These are phyloP conservation scores for Fonsecaea multimorphosa DNA, from an alignment of 2,329 filamentous ascomycete species.

Conservation along the genomic window DNA sequence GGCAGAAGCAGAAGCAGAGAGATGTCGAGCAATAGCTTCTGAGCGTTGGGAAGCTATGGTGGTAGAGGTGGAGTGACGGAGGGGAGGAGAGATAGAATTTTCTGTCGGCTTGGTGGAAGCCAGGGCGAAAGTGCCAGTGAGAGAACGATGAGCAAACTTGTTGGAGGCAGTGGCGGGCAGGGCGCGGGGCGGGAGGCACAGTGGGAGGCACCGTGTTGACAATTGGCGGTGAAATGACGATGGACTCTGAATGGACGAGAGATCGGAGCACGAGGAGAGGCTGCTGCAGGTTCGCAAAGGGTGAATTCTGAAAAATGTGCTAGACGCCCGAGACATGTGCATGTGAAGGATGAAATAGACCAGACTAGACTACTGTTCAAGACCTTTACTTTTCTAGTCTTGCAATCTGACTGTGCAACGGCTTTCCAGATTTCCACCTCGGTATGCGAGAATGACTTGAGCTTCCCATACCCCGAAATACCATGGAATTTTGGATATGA, in stretches of 20 bases:
- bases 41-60: conserved; percentile 58
- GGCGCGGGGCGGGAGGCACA: conserved; percentile 15
- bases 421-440: conserved; percentile 20
- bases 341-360: conserved; percentile 14
- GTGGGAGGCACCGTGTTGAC: conserved; percentile 17
- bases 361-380: conserved; percentile 1
- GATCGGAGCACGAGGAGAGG: conserved; percentile 18
- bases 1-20: conserved; percentile 49
- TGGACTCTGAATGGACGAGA: conserved; percentile 24
- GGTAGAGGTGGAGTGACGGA: conserved; percentile 34
- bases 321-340: conserved; percentile 24
- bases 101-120: conserved; percentile 33
- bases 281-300: conserved; percentile 28
- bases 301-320: conserved; percentile 11
- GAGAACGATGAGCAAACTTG: conserved; percentile 12
- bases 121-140: conserved; percentile 31
- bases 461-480: not conserved
- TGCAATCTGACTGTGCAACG: conserved; percentile 6
- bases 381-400: conserved; percentile 15
- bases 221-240: conserved; percentile 37
- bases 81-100: conserved; percentile 34
- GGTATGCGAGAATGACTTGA: conserved; percentile 11
- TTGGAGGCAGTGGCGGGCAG: conserved; percentile 15
- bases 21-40: conserved; percentile 56
- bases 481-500: conserved; percentile 11